Base-by-base conservation (phyloP, 495 filamentous ascomycete species). In the Penicillium coprophilum region DNA sequence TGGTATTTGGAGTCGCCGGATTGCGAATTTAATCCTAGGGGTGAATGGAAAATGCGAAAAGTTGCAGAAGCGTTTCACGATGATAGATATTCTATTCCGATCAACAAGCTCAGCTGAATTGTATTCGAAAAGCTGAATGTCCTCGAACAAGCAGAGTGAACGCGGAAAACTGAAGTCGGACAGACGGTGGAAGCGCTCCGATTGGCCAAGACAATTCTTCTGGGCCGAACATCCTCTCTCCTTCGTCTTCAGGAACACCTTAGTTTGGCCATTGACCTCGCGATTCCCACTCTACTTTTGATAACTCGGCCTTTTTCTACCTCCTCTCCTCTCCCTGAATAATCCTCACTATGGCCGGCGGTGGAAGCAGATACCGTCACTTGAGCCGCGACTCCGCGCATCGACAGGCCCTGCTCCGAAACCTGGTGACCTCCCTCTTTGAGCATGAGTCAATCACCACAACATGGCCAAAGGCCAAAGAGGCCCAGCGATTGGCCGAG, bases 381-480 rank as follows among this genome's bases (percentile, higher is more conserved):
- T 79, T 98, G 36, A 82, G 82, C 73, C 92, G 93, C 65, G 82
- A 76, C 34, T 94, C 90, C 28, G 75, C 94, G 30, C 94, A 97
- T 68, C 85, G 94, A 67, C 84, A 93, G 75, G 92, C 94, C 52
- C 84, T 98, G 58, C 88, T 98, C 55, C 91, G 94, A 60, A 97
- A 97, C 74, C 81, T 98, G 43, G 91, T 97, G 66, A 96, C 92
- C 56, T 93, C 91, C n/a, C 88, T 98, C 53, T 85, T 98, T 78
- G 79, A 87, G 66, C 84, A 96, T 71, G 94, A 98, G 76, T 83
- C 88, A 50, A 96, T 98, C 77, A 85, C 84, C 46, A 98, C 94
- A 24, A 96, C 94, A 75, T 97, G 87, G 85, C 84, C 84, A 70
- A 97, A 97, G 77, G 94, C 94, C 30, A 98, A 97, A 73, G 94